Percentiles rank a stretch among this genome's conserved stretches.
These are phyloP conservation scores for Comarum palustre DNA, from an alignment of 306 rosid species.

Conservation along the genomic window DNA sequence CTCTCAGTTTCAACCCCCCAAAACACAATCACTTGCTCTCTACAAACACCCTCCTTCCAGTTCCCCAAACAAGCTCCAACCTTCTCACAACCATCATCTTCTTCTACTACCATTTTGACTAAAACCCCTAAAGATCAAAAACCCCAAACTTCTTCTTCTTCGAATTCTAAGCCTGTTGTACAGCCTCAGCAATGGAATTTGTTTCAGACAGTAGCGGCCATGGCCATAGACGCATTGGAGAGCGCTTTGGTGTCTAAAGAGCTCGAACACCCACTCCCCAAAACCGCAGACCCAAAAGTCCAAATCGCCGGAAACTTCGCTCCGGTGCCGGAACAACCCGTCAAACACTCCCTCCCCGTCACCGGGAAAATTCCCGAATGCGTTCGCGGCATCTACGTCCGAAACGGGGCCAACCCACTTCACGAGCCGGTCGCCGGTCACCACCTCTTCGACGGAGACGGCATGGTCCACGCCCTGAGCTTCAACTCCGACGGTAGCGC, in stretches of 20 bases:
- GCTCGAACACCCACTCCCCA: constrained; percentile 60
- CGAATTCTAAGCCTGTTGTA: neutral
- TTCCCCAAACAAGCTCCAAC: constrained; percentile 43
- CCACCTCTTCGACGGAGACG: constrained; percentile 97
- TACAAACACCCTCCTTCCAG: constrained; percentile 50
- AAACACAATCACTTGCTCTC: constrained; percentile 35
- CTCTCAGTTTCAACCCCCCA: constrained; percentile 24
- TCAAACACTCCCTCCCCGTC: constrained; percentile 37
- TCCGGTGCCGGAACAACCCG: constrained; percentile 69
- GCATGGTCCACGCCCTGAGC: constrained; percentile 84
- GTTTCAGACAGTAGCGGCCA: constrained; percentile 48
- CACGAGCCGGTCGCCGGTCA: constrained; percentile 83
- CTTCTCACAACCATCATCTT: constrained; percentile 22
- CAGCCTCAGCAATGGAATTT: constrained; percentile 42
- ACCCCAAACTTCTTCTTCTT: neutral
- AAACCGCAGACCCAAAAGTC: constrained; percentile 81
- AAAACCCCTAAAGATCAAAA: constrained; percentile 10
- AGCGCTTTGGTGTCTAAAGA: constrained; percentile 49
- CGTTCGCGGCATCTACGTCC: constrained; percentile 76
- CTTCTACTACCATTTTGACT: neutral
- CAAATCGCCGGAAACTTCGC: constrained; percentile 94
- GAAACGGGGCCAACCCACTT: constrained; percentile 93
- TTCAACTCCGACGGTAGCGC: constrained; percentile 42
- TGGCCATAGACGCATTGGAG: constrained; percentile 65
- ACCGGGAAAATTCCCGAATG: constrained; percentile 64